phyloP scores from a whole-genome alignment of 2,329 filamentous ascomycete genomes.

The Beauveria bassiana region DNA sequence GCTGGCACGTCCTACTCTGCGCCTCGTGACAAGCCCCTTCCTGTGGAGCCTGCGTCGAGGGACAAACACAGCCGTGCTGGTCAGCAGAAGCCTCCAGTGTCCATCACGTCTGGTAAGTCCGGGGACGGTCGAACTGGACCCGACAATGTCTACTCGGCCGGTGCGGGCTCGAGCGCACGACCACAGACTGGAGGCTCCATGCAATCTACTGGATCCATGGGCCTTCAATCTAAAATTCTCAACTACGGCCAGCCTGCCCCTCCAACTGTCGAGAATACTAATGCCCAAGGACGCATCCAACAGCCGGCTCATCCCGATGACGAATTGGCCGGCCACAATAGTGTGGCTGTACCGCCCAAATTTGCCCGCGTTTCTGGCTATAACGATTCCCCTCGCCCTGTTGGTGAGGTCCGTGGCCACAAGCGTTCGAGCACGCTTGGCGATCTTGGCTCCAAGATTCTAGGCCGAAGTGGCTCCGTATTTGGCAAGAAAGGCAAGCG shows the following conservation, averaged over 20 bases:
- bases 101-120: not conserved
- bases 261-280: constrained; percentile 79
- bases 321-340: constrained; percentile 51
- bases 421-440: constrained; percentile 69
- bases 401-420: constrained; percentile 46
- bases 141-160: constrained; percentile 37
- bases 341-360: constrained; percentile 52
- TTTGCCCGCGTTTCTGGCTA: constrained; percentile 53
- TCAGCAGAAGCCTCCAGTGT: constrained; percentile 20
- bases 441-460: constrained; percentile 74
- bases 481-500: constrained; percentile 57
- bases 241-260: constrained; percentile 79
- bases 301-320: constrained; percentile 59
- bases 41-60: constrained; percentile 42
- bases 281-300: constrained; percentile 81
- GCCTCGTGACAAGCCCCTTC: constrained; percentile 50
- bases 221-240: constrained; percentile 48
- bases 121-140: constrained; percentile 25
- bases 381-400: constrained; percentile 40
- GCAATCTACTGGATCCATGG: constrained; percentile 61
- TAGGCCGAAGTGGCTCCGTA: constrained; percentile 75
- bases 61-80: constrained; percentile 10
- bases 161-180: constrained; percentile 39
- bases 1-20: constrained; percentile 25
- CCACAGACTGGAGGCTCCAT: constrained; percentile 80